These are phyloP conservation scores for Amylocystis lapponica DNA, from an alignment of 768 basidiomycete species.

Conservation along the genomic window DNA sequence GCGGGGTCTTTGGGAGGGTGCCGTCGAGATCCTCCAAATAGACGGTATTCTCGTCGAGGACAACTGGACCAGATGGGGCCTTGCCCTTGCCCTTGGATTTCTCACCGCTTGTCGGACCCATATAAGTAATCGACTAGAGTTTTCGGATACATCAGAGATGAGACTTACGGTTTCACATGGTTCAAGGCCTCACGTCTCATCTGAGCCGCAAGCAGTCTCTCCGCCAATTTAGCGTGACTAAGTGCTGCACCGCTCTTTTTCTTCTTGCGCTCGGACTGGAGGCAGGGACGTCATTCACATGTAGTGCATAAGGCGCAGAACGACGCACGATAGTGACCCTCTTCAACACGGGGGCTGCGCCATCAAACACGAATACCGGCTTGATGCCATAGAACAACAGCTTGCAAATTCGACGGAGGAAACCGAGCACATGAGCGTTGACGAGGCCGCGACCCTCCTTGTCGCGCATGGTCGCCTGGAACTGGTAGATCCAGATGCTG, in stretches of 20 bases:
- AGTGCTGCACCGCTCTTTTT: conserved; percentile 89
- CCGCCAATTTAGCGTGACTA: conserved; percentile 83
- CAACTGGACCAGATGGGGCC: conserved; percentile 34
- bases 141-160: neutral
- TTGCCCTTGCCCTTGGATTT: conserved; percentile 40
- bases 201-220: conserved; percentile 89
- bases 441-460: conserved; percentile 87
- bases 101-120: neutral
- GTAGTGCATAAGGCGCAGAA: neutral
- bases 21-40: conserved; percentile 85
- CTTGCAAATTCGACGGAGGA: conserved; percentile 86
- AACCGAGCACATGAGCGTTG: conserved; percentile 93
- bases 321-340: conserved; percentile 75
- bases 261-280: conserved; percentile 77
- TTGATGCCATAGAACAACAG: conserved; percentile 96
- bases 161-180: conserved; percentile 44
- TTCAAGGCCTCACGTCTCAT: conserved; percentile 84
- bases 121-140: conserved; percentile 1
- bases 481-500: conserved; percentile 99
- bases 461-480: conserved; percentile 98
- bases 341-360: conserved; percentile 90
- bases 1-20: conserved; percentile 49
- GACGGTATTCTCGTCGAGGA: conserved; percentile 67
- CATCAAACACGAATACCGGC: conserved; percentile 98
- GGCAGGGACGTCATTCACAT: too few relatives aligned